Base-by-base conservation (phyloP, 257 asterid species). In the Petunia secreta region DNA sequence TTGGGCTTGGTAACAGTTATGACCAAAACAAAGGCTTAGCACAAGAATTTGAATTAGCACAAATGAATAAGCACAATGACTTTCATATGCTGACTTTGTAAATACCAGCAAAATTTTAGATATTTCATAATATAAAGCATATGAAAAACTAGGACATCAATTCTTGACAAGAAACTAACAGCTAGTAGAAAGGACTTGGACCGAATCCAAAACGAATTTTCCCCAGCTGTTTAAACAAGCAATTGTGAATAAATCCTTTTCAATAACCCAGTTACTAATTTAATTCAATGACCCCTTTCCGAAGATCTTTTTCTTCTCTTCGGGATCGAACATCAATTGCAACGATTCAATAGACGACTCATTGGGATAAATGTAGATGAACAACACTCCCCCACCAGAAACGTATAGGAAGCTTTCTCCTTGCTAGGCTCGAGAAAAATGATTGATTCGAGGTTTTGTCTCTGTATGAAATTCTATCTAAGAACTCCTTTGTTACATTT, bases 311-410 rank as follows among this genome's bases (percentile, higher is more conserved):
- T 38, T 66, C 37, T 66, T 66, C 65, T 79, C 77, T 64, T 66
- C 43, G 4, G 52, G 57, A 79, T 65, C 54, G 71, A 78, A 48
- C 81, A 44, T 44, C 75, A 78, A 78, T 78, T 62, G 81, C 74
- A 78, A 78, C 36, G 75, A 78, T 78, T 60, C 40, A 59, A 78
- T 41, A 62, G 73, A 78, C 5, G 53, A 9, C 74, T 78, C 63
- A 78, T 60, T 78, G 71, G 53, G 81, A 78, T 44, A 43, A 40
- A 77, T 67, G 37, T 55, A 68, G 59, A 44, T 2, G 53, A 25
- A 40, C 41, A 2, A 6, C 54, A 2, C 54, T 3, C 11, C 53
- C 54, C 3, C 13, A 0, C 13, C 10, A 50, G 55, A 8, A 9
- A 52, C 15, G 11, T 9, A 52, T 52, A 52, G 11, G 57, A 52